These are phyloP conservation scores for Shiraia bambusicola DNA, from an alignment of 2,329 filamentous ascomycete genomes.

Conservation along the genomic window DNA sequence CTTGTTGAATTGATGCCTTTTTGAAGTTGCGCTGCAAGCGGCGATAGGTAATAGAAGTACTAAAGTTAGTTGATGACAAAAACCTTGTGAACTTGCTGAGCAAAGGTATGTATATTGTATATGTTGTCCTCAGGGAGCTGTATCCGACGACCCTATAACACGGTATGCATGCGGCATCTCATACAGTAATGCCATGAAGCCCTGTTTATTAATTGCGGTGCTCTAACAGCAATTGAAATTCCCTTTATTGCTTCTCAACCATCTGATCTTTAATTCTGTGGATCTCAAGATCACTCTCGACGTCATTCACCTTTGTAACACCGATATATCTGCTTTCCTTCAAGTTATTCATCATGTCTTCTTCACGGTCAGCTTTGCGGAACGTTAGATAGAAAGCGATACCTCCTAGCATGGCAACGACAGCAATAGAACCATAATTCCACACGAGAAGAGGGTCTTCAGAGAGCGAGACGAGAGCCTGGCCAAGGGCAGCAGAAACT, in stretches of 20 bases:
- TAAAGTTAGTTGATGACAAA: too few relatives aligned
- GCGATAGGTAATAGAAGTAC: too few relatives aligned
- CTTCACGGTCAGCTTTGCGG: conserved; percentile 35
- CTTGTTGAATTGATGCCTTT: too few relatives aligned
- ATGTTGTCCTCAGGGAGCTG: too few relatives aligned
- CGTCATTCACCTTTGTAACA: conserved; percentile 15
- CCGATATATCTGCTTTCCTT: conserved; percentile 27
- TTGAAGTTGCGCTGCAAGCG: too few relatives aligned
- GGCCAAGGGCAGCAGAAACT: conserved; percentile 34
- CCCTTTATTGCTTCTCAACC: conserved; percentile 18
- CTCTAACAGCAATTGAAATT: too few relatives aligned
- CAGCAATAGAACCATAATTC: conserved; percentile 37
- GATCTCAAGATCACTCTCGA: conserved; percentile 17
- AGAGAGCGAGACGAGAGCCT: conserved; percentile 35
- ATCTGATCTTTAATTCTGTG: conserved; percentile 21
- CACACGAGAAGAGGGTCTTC: conserved; percentile 38
- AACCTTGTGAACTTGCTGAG: too few relatives aligned
- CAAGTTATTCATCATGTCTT: conserved; percentile 37
- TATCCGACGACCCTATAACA: too few relatives aligned
- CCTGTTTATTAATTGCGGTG: too few relatives aligned
- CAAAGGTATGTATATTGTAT: too few relatives aligned
- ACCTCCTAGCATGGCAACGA: conserved; percentile 35
- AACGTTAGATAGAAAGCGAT: conserved; percentile 36
- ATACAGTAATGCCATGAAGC: too few relatives aligned
- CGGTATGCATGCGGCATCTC: too few relatives aligned